phyloP scores from a whole-genome alignment of 352 stramenopile species.

The Peronospora tabacina region DNA sequence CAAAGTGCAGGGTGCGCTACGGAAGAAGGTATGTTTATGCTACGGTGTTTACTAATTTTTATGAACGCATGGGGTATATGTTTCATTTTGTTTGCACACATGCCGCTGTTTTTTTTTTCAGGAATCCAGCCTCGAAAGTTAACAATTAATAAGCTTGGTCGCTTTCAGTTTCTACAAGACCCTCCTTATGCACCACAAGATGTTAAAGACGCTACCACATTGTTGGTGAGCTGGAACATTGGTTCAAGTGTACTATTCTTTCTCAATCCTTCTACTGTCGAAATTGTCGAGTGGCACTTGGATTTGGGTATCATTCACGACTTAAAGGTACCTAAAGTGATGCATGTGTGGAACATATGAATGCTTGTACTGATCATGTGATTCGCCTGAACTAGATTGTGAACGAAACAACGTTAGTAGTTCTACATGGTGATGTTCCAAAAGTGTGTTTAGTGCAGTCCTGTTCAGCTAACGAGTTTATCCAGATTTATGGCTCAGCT shows the following conservation, averaged over 20 bases:
- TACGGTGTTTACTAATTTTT: conserved; percentile 1
- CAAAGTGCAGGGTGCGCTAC: conserved; percentile 41
- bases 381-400: conserved; percentile 37
- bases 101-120: conserved; percentile 4
- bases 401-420: conserved; percentile 54
- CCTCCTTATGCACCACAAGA: conserved; percentile 42
- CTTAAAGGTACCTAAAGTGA: conserved; percentile 46
- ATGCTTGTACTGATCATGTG: background rate
- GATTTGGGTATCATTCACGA: conserved; percentile 82
- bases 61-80: background rate
- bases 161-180: conserved; percentile 67
- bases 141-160: conserved; percentile 72
- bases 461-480: conserved; percentile 59
- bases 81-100: background rate
- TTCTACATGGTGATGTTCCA: conserved; percentile 63
- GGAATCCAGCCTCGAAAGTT: conserved; percentile 59
- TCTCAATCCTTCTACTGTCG: conserved; percentile 67
- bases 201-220: conserved; percentile 33
- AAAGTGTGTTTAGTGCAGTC: conserved; percentile 72
- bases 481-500: conserved; percentile 57
- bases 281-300: conserved; percentile 85
- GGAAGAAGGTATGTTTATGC: conserved; percentile 42
- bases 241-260: conserved; percentile 80
- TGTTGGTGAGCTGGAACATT: conserved; percentile 77
- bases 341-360: background rate